phyloP scores from a whole-genome alignment of 2,329 filamentous ascomycete species.

The Hypoxylon sp. region DNA sequence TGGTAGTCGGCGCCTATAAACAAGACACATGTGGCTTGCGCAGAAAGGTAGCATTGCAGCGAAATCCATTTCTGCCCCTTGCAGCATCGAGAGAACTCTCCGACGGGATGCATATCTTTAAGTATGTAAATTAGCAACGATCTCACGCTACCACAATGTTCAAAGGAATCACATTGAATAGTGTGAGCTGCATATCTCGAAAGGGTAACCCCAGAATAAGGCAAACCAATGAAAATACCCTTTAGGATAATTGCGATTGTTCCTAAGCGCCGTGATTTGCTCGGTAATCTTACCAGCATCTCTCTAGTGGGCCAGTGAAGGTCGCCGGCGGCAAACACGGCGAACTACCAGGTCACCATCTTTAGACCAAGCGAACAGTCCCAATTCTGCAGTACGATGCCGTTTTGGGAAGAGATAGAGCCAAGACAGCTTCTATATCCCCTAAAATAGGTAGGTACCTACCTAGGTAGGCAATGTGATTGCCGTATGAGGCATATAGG shows the following conservation, averaged over 20 bases:
- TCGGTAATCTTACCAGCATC: conserved; percentile 39
- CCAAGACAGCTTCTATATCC: background rate
- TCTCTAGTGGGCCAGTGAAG: conserved; percentile 37
- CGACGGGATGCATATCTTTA: conserved; percentile 20
- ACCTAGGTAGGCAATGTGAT: conserved; percentile 1
- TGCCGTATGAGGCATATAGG: background rate
- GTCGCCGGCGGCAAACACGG: conserved; percentile 46
- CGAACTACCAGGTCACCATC: conserved; percentile 30
- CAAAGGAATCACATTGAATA: conserved; percentile 20
- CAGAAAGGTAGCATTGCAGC: conserved; percentile 32
- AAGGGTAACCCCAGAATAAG: conserved; percentile 27
- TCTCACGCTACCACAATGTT: conserved; percentile 12
- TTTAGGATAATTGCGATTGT: conserved; percentile 8
- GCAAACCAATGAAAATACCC: conserved; percentile 30
- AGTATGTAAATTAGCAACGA: conserved; percentile 4
- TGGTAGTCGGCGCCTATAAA: conserved; percentile 36
- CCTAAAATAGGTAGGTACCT: conserved; percentile 1
- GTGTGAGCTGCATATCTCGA: conserved; percentile 15
- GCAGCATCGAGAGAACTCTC: conserved; percentile 29
- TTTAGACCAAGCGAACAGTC: conserved; percentile 13
- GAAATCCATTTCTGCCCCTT: conserved; percentile 26
- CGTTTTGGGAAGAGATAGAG: conserved; percentile 3
- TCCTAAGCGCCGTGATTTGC: conserved; percentile 45
- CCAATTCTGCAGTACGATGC: conserved; percentile 3
- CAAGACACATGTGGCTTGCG: conserved; percentile 15